A percentile compares a stretch with the other conserved stretches of the same genome.
Conservation (phyloP, 1,284 basidiomycete genomes). For the Rhodotorula sp. region DNA sequence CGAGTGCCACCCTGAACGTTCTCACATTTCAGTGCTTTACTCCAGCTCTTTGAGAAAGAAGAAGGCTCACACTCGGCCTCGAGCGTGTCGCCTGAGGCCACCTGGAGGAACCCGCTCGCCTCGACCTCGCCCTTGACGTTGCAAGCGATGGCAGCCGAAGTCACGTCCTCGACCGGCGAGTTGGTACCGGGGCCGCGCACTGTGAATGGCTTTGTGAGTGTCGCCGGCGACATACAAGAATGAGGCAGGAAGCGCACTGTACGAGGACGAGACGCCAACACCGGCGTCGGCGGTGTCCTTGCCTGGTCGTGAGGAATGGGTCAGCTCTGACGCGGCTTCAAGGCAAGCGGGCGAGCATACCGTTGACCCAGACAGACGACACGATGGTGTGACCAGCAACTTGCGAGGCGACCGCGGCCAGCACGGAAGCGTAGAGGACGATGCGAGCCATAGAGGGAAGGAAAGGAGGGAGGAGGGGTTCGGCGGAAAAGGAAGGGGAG, state of each 20-base stretch:
- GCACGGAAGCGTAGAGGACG: neutral
- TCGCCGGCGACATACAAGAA: neutral
- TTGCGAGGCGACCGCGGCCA: slow-evolving; percentile 3
- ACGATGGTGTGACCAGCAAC: slow-evolving; percentile 3
- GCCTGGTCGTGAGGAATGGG: neutral
- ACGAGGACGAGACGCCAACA: neutral
- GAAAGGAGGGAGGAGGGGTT: neutral
- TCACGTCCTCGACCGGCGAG: slow-evolving; percentile 8
- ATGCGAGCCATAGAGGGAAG: neutral
- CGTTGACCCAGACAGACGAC: slow-evolving; percentile 1
- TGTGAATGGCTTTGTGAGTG: neutral
- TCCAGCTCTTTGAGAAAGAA: neutral
- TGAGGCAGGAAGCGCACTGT: neutral
- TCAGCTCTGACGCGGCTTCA: too few relatives aligned
- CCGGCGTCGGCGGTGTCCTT: neutral
- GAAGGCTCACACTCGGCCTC: slow-evolving; percentile 9
- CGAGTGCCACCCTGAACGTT: slow-evolving; percentile 1
- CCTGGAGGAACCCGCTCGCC: neutral
- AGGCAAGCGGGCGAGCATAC: too few relatives aligned
- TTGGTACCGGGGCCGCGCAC: neutral
- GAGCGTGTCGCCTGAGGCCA: slow-evolving; percentile 4
- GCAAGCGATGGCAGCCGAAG: neutral
- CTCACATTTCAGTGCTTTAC: neutral
- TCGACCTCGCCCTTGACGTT: slow-evolving; percentile 1
- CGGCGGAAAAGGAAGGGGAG: neutral